Evolutionary conservation across 1,284 basidiomycete species (phyloP), one percentile per base, ranked within the genome.

Genomic region (Cryptococcus sp.): DNA sequence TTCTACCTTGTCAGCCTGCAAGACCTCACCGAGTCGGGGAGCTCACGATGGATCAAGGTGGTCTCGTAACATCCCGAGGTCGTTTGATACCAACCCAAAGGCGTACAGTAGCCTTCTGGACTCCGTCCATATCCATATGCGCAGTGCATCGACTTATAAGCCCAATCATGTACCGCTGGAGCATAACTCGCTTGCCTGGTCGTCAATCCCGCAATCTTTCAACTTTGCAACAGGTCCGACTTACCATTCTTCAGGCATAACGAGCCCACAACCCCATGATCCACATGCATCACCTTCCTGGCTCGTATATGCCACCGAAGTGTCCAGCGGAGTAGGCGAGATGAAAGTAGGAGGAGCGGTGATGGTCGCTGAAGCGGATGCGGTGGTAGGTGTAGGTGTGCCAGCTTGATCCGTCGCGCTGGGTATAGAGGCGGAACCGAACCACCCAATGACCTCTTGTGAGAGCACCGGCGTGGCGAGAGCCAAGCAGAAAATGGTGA

Each of bases 51-150:
- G 18, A 62, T 56, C 50, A 62, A 59, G 16, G 55, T 62, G 7
- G 55, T 62, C 53, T 62, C 59, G 38, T 53, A 62, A 37, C 59
- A 62, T 23, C 59, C 57, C 35, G 48, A 31, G 10, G 50, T 50
- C 9, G 45, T 44, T n/a, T 48, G 24, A 48, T 54, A 62, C 59
- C 59, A 62, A 12, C 37, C 50, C 19, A 45, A 31, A 21, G 49
- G 38, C 4, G 45, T 38, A 44, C 57, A 62, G 23, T 53, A 52
- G 1, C 57, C 57, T 4, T 22, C 21, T 4, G 23, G 14, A 38
- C 48, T 47, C 25, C 42, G 42, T 5, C 25, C 37, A 35, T 57
- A 50, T 5, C 57, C 59, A 41, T 62, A 62, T 2, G 55, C 57
- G 36, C 59, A 62, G 10, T 47, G 45, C 59, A 62, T 62, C n/a